Conservation (phyloP, 345 rosid genomes). For the Rhodamnia argentea region DNA sequence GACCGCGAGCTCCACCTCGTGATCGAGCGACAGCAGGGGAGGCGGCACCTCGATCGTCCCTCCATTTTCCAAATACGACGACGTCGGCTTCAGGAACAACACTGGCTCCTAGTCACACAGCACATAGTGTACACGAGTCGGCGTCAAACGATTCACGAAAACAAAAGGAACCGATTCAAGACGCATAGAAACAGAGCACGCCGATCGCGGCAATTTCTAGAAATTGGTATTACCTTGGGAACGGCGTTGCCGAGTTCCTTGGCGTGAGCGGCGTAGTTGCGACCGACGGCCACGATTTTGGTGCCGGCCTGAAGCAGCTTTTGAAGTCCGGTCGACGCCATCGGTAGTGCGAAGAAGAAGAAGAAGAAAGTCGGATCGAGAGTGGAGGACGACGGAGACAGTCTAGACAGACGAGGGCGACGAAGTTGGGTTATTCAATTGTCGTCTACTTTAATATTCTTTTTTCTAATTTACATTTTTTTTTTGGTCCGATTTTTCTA, state of each 20-base stretch:
- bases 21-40: slow-evolving; percentile 57
- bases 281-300: slow-evolving; percentile 91
- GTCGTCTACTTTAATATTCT: too few species aligned
- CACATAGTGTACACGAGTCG: background rate
- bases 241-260: slow-evolving; percentile 91
- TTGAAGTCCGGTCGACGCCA: slow-evolving; percentile 29
- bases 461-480: too few species aligned
- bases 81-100: slow-evolving; percentile 85
- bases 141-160: background rate
- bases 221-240: slow-evolving; percentile 43
- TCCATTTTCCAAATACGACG: slow-evolving; percentile 76
- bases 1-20: slow-evolving; percentile 94
- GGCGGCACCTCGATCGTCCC: slow-evolving; percentile 92
- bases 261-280: slow-evolving; percentile 94
- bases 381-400: background rate
- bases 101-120: slow-evolving; percentile 52
- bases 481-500: too few species aligned
- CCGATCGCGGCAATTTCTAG: background rate
- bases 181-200: background rate
- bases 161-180: background rate
- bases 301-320: slow-evolving; percentile 62
- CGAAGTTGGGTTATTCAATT: background rate
- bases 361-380: slow-evolving; percentile 5
- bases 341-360: background rate
- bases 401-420: background rate